A percentile compares a stretch with the other conserved stretches of the same genome.
phyloP scores from a whole-genome alignment of 495 filamentous ascomycete genomes.

The Friedmanniomyces simplex region DNA sequence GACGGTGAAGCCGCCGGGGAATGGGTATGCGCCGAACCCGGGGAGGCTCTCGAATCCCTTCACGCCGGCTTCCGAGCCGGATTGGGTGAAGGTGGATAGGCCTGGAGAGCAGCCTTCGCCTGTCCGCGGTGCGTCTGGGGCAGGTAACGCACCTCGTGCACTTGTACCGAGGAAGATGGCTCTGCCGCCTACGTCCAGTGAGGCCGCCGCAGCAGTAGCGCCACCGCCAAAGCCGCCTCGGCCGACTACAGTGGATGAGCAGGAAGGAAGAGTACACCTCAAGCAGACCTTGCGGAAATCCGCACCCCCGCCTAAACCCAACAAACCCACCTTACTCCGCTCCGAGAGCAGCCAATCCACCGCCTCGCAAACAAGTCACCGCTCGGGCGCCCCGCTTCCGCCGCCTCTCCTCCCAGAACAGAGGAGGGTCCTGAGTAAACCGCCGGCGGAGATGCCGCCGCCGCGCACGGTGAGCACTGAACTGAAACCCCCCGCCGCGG shows the following conservation, averaged over 20 bases:
- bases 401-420: constrained; percentile 11
- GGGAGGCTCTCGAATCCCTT: constrained; percentile 77
- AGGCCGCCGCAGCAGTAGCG: neutral
- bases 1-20: constrained; percentile 50
- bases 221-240: constrained; percentile 12
- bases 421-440: constrained; percentile 4
- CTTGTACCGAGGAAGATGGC: neutral
- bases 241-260: neutral
- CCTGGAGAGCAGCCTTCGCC: constrained; percentile 8
- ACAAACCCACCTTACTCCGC: constrained; percentile 32
- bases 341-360: constrained; percentile 8
- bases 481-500: no score
- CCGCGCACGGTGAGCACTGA: neutral
- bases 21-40: constrained; percentile 54
- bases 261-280: neutral
- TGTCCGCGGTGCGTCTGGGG: constrained; percentile 1
- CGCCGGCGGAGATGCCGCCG: neutral
- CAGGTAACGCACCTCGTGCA: constrained; percentile 6
- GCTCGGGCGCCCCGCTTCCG: constrained; percentile 1
- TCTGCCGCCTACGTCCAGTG: neutral
- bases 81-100: constrained; percentile 59
- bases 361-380: neutral
- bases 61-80: constrained; percentile 50
- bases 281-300: constrained; percentile 29
- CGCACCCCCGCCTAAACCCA: constrained; percentile 32